A percentile compares a stretch with the other conserved stretches of the same genome.
phyloP scores from a whole-genome alignment of 73 alveolate genomes.

The Stentor roeselii region DNA sequence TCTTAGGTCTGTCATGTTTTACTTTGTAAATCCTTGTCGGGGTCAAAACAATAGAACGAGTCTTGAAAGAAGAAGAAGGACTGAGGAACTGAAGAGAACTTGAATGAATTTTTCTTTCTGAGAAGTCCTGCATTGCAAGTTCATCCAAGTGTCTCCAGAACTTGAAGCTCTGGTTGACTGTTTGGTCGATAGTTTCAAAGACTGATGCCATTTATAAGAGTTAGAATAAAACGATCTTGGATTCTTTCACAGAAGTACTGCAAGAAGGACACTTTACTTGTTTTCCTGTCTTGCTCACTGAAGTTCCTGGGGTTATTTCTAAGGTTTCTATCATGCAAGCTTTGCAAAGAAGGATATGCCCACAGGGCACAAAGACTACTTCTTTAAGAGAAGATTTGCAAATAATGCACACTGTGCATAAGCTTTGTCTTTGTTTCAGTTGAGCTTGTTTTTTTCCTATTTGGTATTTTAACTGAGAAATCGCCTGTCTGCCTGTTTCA shows the following conservation, averaged over 20 bases:
- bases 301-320: neutral
- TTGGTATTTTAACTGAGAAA: neutral
- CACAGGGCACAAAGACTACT: constrained; percentile 16
- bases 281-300: neutral
- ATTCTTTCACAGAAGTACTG: neutral
- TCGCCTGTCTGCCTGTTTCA: neutral
- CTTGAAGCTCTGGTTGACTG: neutral
- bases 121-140: neutral
- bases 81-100: neutral
- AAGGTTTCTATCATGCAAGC: neutral
- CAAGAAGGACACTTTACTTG: neutral
- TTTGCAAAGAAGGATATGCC: constrained; percentile 21
- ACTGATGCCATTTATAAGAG: neutral
- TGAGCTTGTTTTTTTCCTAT: neutral
- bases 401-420: neutral
- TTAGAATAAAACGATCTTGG: neutral
- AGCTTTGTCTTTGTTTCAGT: neutral
- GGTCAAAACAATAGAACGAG: neutral
- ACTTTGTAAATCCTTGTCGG: neutral
- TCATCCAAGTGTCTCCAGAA: neutral
- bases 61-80: neutral
- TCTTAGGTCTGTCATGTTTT: neutral
- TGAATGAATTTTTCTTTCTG: neutral
- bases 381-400: neutral
- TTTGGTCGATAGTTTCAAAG: neutral